These are phyloP conservation scores for Coemansia umbellata DNA, from an alignment of 192 early-diverging fungal genomes.

Conservation along the genomic window DNA sequence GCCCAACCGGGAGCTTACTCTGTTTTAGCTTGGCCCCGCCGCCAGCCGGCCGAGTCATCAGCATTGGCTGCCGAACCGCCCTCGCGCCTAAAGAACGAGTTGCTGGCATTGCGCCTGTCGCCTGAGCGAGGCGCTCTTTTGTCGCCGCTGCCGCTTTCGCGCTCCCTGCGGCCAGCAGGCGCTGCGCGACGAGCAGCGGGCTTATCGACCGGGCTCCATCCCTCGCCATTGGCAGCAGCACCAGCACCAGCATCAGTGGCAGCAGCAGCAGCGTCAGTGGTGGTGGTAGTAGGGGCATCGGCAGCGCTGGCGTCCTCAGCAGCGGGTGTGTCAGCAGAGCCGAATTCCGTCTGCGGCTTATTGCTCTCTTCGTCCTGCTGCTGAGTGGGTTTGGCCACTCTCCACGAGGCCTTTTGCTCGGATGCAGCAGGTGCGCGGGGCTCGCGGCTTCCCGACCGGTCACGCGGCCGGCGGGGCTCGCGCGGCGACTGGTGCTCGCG, in stretches of 20 bases:
- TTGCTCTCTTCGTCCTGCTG: not conserved
- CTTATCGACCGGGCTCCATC: conserved; percentile 39
- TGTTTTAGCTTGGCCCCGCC: too few species aligned
- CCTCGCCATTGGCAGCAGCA: conserved; percentile 10
- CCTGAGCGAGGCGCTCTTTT: conserved; percentile 4
- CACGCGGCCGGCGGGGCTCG: conserved; percentile 5
- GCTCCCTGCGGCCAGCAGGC: not conserved
- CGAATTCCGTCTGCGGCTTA: not conserved
- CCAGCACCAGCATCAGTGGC: not conserved
- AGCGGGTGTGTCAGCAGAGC: not conserved
- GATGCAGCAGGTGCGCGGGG: conserved; percentile 20
- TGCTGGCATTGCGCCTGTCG: conserved; percentile 13
- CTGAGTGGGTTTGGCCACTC: conserved; percentile 1
- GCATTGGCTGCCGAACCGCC: not conserved
- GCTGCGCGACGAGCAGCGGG: conserved; percentile 1
- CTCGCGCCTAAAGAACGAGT: conserved; percentile 17
- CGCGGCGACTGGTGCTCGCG: conserved; percentile 7
- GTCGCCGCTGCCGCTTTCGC: not conserved
- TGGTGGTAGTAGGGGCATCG: not conserved
- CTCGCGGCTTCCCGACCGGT: conserved; percentile 11
- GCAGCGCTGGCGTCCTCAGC: conserved; percentile 1
- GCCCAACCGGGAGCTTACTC: too few species aligned
- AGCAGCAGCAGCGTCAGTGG: not conserved
- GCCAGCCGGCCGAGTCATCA: conserved; percentile 19
- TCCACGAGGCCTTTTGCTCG: conserved; percentile 28